Evolutionary conservation across 305 asterid genomes (phyloP), one percentile per base, ranked within the genome.

Genomic region (Galium porrigens): DNA sequence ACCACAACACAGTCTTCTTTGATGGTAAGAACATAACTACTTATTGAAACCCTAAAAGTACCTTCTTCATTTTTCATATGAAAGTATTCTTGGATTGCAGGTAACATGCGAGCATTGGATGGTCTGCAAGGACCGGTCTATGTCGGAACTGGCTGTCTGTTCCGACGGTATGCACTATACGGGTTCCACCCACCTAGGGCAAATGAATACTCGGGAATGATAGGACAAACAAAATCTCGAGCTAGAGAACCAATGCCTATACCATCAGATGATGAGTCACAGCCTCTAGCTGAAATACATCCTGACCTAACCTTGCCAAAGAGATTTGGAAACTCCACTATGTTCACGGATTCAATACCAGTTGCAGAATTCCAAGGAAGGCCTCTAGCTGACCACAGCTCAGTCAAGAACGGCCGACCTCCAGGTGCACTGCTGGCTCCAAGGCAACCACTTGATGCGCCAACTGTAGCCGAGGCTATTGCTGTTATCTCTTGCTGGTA

Each of bases 81-180:
- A 12, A 18, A 20, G 7, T 52, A 12, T 37, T 37, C 2, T 53
- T 32, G 27, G 18, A 7, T 49, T 42, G 36, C 76, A 89, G 97
- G 97, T 25, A 90, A 91, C 70, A 92, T 92, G 99, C 81, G 99
- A 75, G 99, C 99, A 63, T 72, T 92, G 70, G 99, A 92, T 68
- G 99, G 97, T 61, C 87, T 92, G 54, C 99, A 89, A 73, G 99
- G 99, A 59, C 99, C 99, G 7, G 90, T 92, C 3, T 92, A 89
- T 44, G 99, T 92, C 0, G 99, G 99, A 66, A 92, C 99, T 0
- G 97, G 99, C 10, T 85, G 95, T 80, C 82, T 89, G 95, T 89
- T 92, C 76, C 67, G 99, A 70, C 80, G 97, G 11, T 87, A 89
- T 52, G 99, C 99, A 15, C 79, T 92, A 3, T 89, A 92, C 4